Conservation (phyloP, 139 green algal genomes). For the Mesostigma viride region DNA sequence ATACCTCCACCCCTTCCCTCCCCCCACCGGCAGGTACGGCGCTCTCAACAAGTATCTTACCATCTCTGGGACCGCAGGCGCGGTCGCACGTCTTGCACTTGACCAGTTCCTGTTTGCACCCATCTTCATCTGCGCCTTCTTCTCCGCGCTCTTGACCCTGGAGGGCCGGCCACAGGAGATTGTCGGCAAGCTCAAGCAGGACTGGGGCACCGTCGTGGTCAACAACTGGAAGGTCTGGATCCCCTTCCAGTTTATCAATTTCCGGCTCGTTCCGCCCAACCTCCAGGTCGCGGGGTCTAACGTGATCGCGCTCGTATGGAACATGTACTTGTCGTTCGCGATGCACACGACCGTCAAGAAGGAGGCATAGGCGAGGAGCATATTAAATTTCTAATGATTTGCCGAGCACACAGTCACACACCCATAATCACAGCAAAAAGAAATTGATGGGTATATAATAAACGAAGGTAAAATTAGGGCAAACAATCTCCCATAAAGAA, state of each 20-base stretch:
- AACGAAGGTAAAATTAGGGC: no score
- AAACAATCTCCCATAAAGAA: no score
- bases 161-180: conserved; percentile 58
- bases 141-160: conserved; percentile 45
- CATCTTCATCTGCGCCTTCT: conserved; percentile 69
- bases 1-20: no score
- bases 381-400: no score
- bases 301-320: conserved; percentile 35
- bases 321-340: conserved; percentile 25
- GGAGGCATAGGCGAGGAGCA: no score
- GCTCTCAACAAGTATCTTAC: conserved; percentile 51
- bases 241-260: conserved; percentile 49
- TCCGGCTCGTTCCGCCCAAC: conserved; percentile 36
- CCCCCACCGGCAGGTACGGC: no score
- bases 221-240: conserved; percentile 53
- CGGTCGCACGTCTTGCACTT: conserved; percentile 41
- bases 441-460: no score
- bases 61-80: conserved; percentile 35
- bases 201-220: conserved; percentile 25
- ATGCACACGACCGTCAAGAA: no score
- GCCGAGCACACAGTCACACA: no score
- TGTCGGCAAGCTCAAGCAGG: conserved; percentile 52
- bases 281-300: conserved; percentile 39
- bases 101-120: conserved; percentile 87
- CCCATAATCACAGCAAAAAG: no score